Percentiles rank a stretch among this genome's conserved stretches.
phyloP scores from a whole-genome alignment of 2,329 filamentous ascomycete genomes.

The Hysterium pulicare region DNA sequence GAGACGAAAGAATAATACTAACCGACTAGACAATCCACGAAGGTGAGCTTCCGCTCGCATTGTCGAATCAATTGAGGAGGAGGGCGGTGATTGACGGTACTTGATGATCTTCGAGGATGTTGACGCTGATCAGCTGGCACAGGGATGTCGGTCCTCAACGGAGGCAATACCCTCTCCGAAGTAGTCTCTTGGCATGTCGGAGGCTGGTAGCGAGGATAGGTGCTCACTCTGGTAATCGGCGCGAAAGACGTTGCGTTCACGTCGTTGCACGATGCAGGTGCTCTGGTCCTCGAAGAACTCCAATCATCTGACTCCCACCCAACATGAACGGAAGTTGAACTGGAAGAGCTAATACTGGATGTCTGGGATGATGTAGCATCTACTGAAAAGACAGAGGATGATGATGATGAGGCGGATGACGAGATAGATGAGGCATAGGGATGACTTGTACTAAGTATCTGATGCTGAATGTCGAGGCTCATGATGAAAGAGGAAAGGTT shows the following conservation, averaged over 20 bases:
- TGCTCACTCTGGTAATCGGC: conserved; percentile 34
- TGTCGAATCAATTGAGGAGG: conserved; percentile 80
- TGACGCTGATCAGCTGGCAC: conserved; percentile 62
- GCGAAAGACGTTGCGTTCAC: conserved; percentile 23
- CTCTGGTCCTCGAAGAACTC: conserved; percentile 22
- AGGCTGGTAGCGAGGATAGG: conserved; percentile 35
- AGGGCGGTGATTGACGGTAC: conserved; percentile 55
- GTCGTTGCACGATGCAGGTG: conserved; percentile 17
- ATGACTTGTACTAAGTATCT: conserved; percentile 38
- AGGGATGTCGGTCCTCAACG: conserved; percentile 38
- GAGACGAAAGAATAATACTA: conserved; percentile 52
- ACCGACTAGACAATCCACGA: conserved; percentile 97
- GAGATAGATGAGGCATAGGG: conserved; percentile 70
- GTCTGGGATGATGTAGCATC: conserved; percentile 64
- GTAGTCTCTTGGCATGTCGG: conserved; percentile 36
- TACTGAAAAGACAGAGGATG: conserved; percentile 75
- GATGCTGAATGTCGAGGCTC: conserved; percentile 34
- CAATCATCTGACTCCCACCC: conserved; percentile 41
- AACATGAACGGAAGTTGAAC: conserved; percentile 58
- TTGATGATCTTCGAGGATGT: conserved; percentile 56
- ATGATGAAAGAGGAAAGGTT: conserved; percentile 27
- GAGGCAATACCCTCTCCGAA: conserved; percentile 26
- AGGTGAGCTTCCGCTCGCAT: conserved; percentile 87
- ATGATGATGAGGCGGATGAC: conserved; percentile 72
- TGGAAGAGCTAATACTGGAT: conserved; percentile 61